phyloP scores from a whole-genome alignment of 495 filamentous ascomycete genomes.

The Annulohypoxylon moriforme region DNA sequence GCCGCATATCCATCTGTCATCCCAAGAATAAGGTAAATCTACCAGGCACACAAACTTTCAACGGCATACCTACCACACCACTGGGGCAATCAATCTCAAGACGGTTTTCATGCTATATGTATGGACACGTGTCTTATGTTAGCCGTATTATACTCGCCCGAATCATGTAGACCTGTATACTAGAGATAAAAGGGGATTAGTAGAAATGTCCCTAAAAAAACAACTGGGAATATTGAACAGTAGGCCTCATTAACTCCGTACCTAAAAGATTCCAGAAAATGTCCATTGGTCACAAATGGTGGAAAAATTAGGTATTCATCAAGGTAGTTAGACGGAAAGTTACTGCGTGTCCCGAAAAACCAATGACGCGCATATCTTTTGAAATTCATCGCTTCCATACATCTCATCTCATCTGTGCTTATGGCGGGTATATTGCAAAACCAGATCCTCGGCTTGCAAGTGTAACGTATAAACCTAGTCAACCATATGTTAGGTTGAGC shows the following conservation, averaged over 20 bases:
- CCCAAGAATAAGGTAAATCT: constrained; percentile 14
- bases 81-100: not conserved
- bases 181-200: not conserved
- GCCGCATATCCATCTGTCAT: constrained; percentile 9
- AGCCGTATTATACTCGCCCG: not conserved
- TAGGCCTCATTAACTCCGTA: not conserved
- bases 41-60: constrained; percentile 5
- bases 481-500: constrained; percentile 15
- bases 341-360: constrained; percentile 18
- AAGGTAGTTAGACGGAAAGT: constrained; percentile 11
- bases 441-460: constrained; percentile 40
- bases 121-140: not conserved
- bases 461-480: constrained; percentile 36
- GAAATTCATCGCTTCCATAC: constrained; percentile 40
- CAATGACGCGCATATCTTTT: constrained; percentile 42
- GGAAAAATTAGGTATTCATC: constrained; percentile 32
- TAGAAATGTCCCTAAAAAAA: not conserved
- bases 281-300: not conserved
- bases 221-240: not conserved
- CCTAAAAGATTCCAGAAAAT: not conserved
- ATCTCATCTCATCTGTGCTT: constrained; percentile 27
- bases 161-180: not conserved
- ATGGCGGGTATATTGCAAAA: constrained; percentile 44
- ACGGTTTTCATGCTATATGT: not conserved
- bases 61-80: constrained; percentile 6